Evolutionary conservation across 2,329 filamentous ascomycete genomes (phyloP), one percentile per base, ranked within the genome.

Genomic region (Aspergillus japonicus): DNA sequence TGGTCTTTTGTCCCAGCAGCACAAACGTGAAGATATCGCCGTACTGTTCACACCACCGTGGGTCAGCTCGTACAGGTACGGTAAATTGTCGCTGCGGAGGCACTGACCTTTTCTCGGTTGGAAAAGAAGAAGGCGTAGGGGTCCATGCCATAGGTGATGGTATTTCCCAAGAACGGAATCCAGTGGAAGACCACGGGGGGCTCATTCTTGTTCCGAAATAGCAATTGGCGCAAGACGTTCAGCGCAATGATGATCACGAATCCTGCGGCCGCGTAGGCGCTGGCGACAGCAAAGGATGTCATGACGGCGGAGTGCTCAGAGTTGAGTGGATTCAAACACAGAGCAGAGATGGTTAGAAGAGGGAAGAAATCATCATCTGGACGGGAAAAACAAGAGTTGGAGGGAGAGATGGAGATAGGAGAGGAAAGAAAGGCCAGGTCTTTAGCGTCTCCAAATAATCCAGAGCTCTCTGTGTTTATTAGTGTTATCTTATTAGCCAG

Each of bases 1-100:
- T 96, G 53, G 90, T 95, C 79, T 91, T 94, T 80, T 89, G 90
- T 68, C 92, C 92, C 54, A 96, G 86, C 49, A 96, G 84, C 63
- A 96, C 81, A 71, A 96, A 96, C 31, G 92, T 96, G 75, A 95
- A 96, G 71, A 94, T 87, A 76, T 96, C 90, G 73, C 92, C 92
- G 74, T 94, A 89, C 89, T 92, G 44, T 78, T 80, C 21, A 24
- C 10, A 44, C 8, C n/a, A 3, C 11, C 14, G 4, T 35, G 19
- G 42, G 47, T 71, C 59, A 69, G 65, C 35, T 26, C 21, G n/a
- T 26, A 16, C 33, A 24, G 16, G 10, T 31, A 5, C 11, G 4
- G 4, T 14, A 31, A 23, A 31, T 14, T 3, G 3, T 39, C 21
- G 39, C 12, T 39, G 5, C 26, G 10, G 23, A 16, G 8, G n/a